phyloP scores from a whole-genome alignment of 768 basidiomycete genomes.

The Lactarius indigo region DNA sequence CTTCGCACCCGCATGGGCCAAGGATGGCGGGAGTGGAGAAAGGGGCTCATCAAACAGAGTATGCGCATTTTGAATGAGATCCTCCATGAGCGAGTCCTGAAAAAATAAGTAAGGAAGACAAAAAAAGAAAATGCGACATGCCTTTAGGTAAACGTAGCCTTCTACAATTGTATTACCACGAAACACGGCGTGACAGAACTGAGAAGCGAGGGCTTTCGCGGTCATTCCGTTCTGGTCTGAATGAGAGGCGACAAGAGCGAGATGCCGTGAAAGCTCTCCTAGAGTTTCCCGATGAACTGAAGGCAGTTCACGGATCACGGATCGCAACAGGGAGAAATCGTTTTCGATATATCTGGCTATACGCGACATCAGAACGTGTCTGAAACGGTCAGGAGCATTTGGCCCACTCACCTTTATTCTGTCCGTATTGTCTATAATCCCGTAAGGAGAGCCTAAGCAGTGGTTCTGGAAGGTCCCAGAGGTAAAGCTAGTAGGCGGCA shows the following conservation, averaged over 20 bases:
- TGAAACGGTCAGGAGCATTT: background rate
- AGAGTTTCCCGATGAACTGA: constrained; percentile 82
- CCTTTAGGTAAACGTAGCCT: constrained; percentile 77
- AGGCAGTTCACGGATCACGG: constrained; percentile 80
- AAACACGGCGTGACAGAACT: constrained; percentile 84
- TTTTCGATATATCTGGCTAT: constrained; percentile 68
- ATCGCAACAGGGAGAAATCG: constrained; percentile 69
- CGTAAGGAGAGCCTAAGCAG: constrained; percentile 79
- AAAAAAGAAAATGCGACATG: constrained; percentile 30
- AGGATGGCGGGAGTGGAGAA: constrained; percentile 59
- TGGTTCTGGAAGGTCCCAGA: constrained; percentile 87
- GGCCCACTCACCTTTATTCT: constrained; percentile 56
- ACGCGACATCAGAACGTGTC: background rate
- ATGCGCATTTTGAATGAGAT: constrained; percentile 68
- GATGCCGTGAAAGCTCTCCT: constrained; percentile 76
- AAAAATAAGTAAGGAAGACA: background rate
- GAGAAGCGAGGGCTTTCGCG: constrained; percentile 84
- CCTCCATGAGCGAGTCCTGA: constrained; percentile 75
- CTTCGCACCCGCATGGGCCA: constrained; percentile 35
- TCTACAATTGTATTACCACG: constrained; percentile 88
- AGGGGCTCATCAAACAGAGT: constrained; percentile 60
- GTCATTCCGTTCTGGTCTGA: constrained; percentile 90
- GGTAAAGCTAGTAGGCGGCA: constrained; percentile 51
- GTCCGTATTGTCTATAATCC: constrained; percentile 78
- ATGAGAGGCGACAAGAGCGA: constrained; percentile 63